Evolutionary conservation across 2,329 filamentous ascomycete species (phyloP), one percentile per base, ranked within the genome.

Genomic region (Leptographium flavum): DNA sequence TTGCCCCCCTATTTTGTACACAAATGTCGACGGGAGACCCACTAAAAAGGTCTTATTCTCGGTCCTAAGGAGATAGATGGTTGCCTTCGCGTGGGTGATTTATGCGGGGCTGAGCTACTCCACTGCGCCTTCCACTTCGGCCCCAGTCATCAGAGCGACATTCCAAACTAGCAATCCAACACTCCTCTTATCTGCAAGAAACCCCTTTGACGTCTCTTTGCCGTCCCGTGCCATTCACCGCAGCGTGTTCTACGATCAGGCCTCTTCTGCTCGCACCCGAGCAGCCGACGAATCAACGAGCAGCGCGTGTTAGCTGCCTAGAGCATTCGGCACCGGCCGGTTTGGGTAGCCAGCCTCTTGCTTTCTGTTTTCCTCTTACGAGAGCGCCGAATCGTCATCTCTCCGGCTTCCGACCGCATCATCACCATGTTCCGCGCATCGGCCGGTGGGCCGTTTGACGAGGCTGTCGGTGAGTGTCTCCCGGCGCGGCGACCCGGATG

Each of bases 361-460:
- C 7, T 30, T 9, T 19, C 6, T 11, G 21, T 19, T 11, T 11
- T 3, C 3, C 22, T 25, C 23, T 17, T 22, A 3, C 2, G 17
- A 19, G 22, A 17, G 28, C 1, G 13, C 23, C 21, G 15, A 9
- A 28, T 42, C 19, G n/a, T n/a, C n/a, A n/a, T n/a, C n/a, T n/a
- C n/a, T n/a, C n/a, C n/a, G n/a, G n/a, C n/a, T n/a, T 7, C 5
- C 15, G 5, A 7, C 17, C 17, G 25, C 25, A 13, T 14, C 5
- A 19, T 19, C 35, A 22, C 59, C 62, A 77, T 78, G 71, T 76
- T 76, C 55, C 68, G 72, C 62, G 71, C 72, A 55, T 71, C 72
- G 59, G 70, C 72, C 54, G 63, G 64, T 50, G 70, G 71, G 57
- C 72, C 73, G 44, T 78, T 73, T 59, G 74, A 77, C 59, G 73